These are phyloP conservation scores for Begonia loranthoides DNA, from an alignment of 306 rosid species.

Conservation along the genomic window DNA sequence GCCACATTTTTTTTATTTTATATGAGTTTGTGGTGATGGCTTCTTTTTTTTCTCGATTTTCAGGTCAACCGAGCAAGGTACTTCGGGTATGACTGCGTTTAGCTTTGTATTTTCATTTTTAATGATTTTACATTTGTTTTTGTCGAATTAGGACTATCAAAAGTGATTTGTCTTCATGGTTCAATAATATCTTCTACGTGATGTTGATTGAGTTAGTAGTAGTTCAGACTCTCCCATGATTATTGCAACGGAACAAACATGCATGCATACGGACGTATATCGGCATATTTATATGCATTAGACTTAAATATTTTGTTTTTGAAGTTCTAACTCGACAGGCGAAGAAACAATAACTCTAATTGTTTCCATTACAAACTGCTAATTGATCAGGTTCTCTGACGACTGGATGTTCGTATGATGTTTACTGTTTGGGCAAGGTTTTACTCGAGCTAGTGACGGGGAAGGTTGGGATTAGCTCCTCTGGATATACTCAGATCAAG, in stretches of 20 bases:
- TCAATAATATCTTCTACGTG: too few relatives aligned
- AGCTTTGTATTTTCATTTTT: neutral
- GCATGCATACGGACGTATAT: too few relatives aligned
- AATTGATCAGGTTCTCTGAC: constrained; percentile 42
- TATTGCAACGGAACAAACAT: too few relatives aligned
- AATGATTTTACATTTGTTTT: neutral
- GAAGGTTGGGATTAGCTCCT: constrained; percentile 63
- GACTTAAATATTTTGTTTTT: too few relatives aligned
- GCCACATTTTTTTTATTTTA: neutral
- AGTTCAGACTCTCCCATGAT: too few relatives aligned
- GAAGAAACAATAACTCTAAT: too few relatives aligned
- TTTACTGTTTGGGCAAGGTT: constrained; percentile 89
- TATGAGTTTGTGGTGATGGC: neutral
- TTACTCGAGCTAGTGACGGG: constrained; percentile 90
- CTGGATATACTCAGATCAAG: constrained; percentile 39
- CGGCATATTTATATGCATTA: too few relatives aligned
- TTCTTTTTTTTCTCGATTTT: constrained; percentile 13
- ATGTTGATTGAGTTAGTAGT: too few relatives aligned
- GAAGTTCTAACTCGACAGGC: too few relatives aligned
- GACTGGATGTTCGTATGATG: constrained; percentile 65
- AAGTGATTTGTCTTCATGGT: too few relatives aligned
- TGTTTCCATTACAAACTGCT: too few relatives aligned
- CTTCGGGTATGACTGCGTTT: constrained; percentile 54
- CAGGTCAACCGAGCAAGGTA: constrained; percentile 65
- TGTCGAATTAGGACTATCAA: too few relatives aligned